phyloP scores from a whole-genome alignment of 2,329 filamentous ascomycete genomes.

The Fusarium sp. region DNA sequence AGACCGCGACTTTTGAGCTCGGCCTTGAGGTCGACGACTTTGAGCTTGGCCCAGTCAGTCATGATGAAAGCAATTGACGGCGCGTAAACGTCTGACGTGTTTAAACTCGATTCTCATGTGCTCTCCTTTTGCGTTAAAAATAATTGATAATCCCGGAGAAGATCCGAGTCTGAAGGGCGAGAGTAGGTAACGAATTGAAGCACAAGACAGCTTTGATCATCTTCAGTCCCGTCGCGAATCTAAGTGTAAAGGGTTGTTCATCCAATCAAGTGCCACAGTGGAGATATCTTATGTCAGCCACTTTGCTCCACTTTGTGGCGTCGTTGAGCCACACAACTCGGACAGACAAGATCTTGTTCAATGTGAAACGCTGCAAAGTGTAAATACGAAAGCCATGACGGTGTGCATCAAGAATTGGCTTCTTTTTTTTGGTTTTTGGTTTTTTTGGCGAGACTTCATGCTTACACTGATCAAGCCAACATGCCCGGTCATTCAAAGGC shows the following conservation, averaged over 20 bases:
- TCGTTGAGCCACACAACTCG: slow-evolving; percentile 2
- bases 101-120: not conserved
- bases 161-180: not conserved
- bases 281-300: slow-evolving; percentile 36
- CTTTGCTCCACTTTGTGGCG: not conserved
- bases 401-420: not conserved
- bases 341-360: not conserved
- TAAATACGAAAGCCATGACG: slow-evolving; percentile 5
- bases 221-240: slow-evolving; percentile 42
- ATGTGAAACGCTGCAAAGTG: not conserved
- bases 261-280: slow-evolving; percentile 26
- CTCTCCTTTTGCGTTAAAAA: not conserved
- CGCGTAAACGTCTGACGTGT: not conserved
- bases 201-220: slow-evolving; percentile 17
- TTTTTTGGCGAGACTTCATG: not conserved
- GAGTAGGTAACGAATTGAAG: slow-evolving; percentile 5
- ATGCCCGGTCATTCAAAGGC: too few species aligned
- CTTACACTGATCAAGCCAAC: not conserved
- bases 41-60: slow-evolving; percentile 68
- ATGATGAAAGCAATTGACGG: slow-evolving; percentile 48
- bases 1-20: slow-evolving; percentile 80
- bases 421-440: too few species aligned
- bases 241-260: slow-evolving; percentile 4
- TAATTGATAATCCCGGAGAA: not conserved
- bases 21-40: slow-evolving; percentile 79